Base-by-base conservation (phyloP, 805 yeast species). In the Hanseniaspora valbyensis region DNA sequence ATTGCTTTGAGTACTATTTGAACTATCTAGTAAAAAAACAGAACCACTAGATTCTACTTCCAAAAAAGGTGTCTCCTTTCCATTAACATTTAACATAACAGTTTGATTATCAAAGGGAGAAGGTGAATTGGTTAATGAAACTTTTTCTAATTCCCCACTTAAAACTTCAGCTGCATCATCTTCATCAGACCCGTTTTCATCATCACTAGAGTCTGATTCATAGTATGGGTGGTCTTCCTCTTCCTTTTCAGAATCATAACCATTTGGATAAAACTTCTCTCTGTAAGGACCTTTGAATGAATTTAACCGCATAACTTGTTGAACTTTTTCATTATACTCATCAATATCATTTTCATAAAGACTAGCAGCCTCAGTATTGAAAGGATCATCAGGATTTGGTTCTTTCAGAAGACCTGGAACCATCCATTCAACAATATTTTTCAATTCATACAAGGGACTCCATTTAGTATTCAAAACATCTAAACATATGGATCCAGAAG, bases 391-490 rank as follows among this genome's bases (percentile, higher is more conserved):
- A 1, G 97, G 90, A 61, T 90, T 90, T 18, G 97, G 96, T 61
- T 90, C 92, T 50, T 89, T 76, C 54, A 90, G 70, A 52, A 90
- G 69, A 59, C 94, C 97, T 6, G 98, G 98, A 53, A 90, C 69
- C 68, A 90, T 92, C 62, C 86, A 81, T 60, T 90, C 97, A 63
- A 92, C 86, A 24, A 90, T 84, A 63, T 92, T 92, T 56, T 81
- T 71, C 56, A 92, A 74, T 50, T 92, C 96, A 70, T 88, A 90
- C 87, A 90, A 84, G 1, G 98, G 97, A 38, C 95, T 84, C 98
- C 98, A 90, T 0, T 97, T 87, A 62, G 90, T 96, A 64, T 90
- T 90, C 55, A 90, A 89, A 16, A 92, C 97, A 64, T 90, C 97
- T 44, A 90, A 76, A 66, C 98, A 90, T 6, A 90, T 96, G 0